Evolutionary conservation across 352 stramenopile genomes (phyloP).

Genomic region (Globisporangium abappressorium): DNA sequence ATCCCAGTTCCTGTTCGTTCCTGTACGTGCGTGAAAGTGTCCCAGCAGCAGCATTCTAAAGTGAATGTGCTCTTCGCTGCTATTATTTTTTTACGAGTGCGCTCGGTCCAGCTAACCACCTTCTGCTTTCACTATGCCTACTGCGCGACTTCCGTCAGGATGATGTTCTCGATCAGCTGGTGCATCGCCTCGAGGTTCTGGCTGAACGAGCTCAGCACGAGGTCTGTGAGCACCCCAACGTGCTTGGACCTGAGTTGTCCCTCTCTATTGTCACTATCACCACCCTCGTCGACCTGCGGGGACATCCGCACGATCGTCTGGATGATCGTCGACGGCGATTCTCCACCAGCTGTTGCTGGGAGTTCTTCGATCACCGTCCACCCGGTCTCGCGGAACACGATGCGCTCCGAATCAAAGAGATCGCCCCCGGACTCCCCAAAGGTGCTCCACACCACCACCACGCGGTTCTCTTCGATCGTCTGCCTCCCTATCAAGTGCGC

Average conservation of each 20-base stretch:
- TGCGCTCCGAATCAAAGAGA: neutral
- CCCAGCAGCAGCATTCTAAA: too few species aligned
- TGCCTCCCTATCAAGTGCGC: neutral
- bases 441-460: conserved; percentile 3
- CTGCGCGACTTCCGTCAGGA: conserved; percentile 3
- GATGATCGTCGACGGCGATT: neutral
- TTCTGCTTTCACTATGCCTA: too few species aligned
- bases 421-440: neutral
- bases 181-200: conserved; percentile 13
- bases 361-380: conserved; percentile 12
- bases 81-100: too few species aligned
- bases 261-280: neutral
- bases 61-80: too few species aligned
- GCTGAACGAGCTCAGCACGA: conserved; percentile 12
- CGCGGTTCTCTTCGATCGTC: conserved; percentile 3
- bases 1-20: too few species aligned
- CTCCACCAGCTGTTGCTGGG: neutral
- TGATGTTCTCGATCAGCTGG: conserved; percentile 12
- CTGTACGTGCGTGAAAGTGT: too few species aligned
- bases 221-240: conserved; percentile 8
- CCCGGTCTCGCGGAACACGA: neutral
- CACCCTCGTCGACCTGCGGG: neutral
- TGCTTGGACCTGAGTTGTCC: neutral
- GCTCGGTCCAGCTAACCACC: too few species aligned
- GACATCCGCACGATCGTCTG: neutral